Base-by-base conservation (phyloP, 163 green algal genomes). In the Prototheca wickerhamii region DNA sequence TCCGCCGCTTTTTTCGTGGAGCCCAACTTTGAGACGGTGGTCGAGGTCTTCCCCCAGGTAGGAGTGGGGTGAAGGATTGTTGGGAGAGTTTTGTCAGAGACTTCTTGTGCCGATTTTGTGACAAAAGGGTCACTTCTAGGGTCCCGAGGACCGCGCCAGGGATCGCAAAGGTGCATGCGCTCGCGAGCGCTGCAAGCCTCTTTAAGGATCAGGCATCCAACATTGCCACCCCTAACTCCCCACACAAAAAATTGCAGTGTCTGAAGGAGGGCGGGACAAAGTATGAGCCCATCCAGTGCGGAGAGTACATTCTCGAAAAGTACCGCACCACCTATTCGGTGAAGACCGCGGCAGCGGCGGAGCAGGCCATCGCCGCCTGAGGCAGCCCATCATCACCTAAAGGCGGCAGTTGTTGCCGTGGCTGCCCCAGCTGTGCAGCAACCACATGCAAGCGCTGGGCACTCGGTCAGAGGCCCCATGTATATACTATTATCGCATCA, bases 1-100 rank as follows among this genome's bases (percentile, higher is more conserved):
- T 90, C 80, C 2, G 71, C 82, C 23, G 69, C 89, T 2, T 94
- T 91, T 68, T 96, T 96, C 73, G 91, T 90, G 31, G 87, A 95
- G 63, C 88, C 89, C 49, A 87, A 86, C 73, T 95, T 95, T 63
- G 73, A 88, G 35, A 61, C 80, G 0, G 18, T 61, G 2, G 84
- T 95, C 43, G 75, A 81, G 31, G 80, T 71, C 33, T 67, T 95
- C 61, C 81, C 83, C 3, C 60, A 65, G 60, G 60, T 59, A 29
- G 8, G 37, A 10, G 25, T 44, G 10, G 37, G 37, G 37, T 21
- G 37, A 44, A 15, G 37, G 37, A 44, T 44, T 44, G 10, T 15
- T 44, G 37, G 37, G 37, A 44, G 37, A 15, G 37, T 21, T n/a
- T n/a, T n/a, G n/a, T n/a, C n/a, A n/a, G n/a, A n/a, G n/a, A n/a